These are phyloP conservation scores for Suillus tomentosus DNA, from an alignment of 768 basidiomycete genomes.

Conservation along the genomic window DNA sequence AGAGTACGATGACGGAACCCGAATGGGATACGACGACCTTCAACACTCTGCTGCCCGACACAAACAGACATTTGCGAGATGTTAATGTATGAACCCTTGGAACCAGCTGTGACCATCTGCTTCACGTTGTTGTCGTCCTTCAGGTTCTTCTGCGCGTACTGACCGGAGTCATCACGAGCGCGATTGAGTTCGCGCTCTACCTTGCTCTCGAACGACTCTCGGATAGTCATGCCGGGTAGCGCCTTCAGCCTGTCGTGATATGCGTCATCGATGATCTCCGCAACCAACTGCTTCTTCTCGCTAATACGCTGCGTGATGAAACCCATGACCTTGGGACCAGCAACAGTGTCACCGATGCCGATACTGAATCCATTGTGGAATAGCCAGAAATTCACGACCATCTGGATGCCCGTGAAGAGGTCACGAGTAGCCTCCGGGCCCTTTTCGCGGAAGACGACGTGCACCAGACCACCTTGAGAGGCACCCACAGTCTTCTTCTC, in stretches of 20 bases:
- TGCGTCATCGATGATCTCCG: constrained; percentile 77
- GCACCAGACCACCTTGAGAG: constrained; percentile 90
- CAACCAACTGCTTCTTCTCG: constrained; percentile 79
- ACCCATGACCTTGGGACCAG: constrained; percentile 85
- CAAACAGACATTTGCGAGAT: constrained; percentile 99
- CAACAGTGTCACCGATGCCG: constrained; percentile 98
- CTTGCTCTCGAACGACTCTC: constrained; percentile 94
- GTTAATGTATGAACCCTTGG: constrained; percentile 99
- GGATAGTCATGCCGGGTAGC: constrained; percentile 97
- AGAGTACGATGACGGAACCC: constrained; percentile 96
- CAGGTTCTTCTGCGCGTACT: constrained; percentile 94
- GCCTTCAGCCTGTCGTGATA: constrained; percentile 86
- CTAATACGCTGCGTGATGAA: constrained; percentile 83
- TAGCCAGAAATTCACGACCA: constrained; percentile 97
- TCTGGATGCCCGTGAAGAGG: constrained; percentile 92
- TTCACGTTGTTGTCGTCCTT: constrained; percentile 99
- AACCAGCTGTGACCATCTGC: constrained; percentile 99
- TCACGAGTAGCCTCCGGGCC: constrained; percentile 89
- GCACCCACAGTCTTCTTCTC: constrained; percentile 99
- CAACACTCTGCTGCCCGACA: constrained; percentile 97
- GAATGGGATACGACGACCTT: constrained; percentile 97
- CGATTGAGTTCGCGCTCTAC: constrained; percentile 91
- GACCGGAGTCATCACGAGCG: constrained; percentile 95
- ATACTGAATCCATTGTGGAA: constrained; percentile 99
- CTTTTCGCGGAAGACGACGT: constrained; percentile 97